Conservation (phyloP, 345 rosid genomes). For the Syzygium jambos region DNA sequence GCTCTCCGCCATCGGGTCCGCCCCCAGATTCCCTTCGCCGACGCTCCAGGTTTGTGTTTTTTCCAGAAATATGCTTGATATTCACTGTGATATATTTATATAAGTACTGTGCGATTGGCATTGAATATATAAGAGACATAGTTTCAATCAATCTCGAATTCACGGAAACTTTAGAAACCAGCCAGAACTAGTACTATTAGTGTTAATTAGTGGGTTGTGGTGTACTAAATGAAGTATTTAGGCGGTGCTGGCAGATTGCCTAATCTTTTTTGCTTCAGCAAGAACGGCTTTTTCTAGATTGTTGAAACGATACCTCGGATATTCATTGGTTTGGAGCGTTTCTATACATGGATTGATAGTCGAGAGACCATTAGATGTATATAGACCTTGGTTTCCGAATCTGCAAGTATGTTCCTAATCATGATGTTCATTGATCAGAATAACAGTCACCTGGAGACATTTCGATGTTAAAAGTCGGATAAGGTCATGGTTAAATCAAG, state of each 20-base stretch:
- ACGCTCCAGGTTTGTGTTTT: conserved; percentile 42
- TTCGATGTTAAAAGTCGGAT: background rate
- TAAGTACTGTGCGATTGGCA: background rate
- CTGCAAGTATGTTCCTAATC: background rate
- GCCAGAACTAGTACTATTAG: background rate
- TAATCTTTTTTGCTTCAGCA: background rate
- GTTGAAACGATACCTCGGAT: background rate
- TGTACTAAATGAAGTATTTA: background rate
- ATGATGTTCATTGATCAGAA: background rate
- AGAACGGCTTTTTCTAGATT: background rate
- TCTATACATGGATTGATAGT: background rate
- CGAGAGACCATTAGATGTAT: background rate
- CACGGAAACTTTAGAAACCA: background rate
- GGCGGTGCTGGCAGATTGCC: background rate
- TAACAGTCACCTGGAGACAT: background rate
- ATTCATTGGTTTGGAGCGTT: background rate
- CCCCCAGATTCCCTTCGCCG: conserved; percentile 63
- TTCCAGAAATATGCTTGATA: background rate
- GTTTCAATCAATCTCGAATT: background rate
- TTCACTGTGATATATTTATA: background rate
- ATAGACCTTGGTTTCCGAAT: background rate
- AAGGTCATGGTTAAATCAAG: background rate
- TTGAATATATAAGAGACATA: background rate
- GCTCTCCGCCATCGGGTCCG: conserved; percentile 37
- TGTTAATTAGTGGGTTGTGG: background rate